Base-by-base conservation (phyloP, 1,139 yeast species). In the Debaryomyces singareniensis region DNA sequence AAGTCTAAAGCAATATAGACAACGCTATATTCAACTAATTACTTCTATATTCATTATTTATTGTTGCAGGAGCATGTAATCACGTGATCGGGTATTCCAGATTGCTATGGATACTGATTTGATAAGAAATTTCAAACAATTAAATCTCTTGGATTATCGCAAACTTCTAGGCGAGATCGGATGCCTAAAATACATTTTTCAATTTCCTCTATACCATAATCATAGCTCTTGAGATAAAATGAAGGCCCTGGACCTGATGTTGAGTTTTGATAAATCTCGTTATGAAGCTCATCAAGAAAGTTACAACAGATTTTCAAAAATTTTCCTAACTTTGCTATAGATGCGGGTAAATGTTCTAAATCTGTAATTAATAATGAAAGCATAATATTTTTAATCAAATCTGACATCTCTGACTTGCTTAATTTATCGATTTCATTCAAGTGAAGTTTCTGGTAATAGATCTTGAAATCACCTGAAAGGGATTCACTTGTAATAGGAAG, bases 381-480 rank as follows among this genome's bases (percentile, higher is more conserved):
- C 54, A 61, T 52, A 11, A 61, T 35, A 36, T 56, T 56, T 30
- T 61, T 61, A 34, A 61, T 40, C 22, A 55, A 29, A 33, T 55
- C 57, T 23, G 51, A 42, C 40, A 56, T 39, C 36, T 58, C 58
- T 7, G 41, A 39, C 29, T 46, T 49, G 21, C 48, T 35, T 28
- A 59, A 37, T 3, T 34, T 24, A 35, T 61, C 67, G 3, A 61
- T 42, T 30, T 55, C 47, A 14, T 38, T 33, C 20, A 61, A 45
- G 20, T 55, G 48, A n/a, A 59, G 43, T 25, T 46, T 40, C n/a
- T 35, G 39, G 38, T 57, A 61, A 28, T 45, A 49, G 3, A 39
- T 36, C 21, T 36, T 42, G 43, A 56, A 61, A 23, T 45, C 44
- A 5, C 38, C 38, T 13, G 44, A 38, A 5, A 45, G 27, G 1